Conservation (phyloP, 371 early-diverging fungal species). For the Mortierella sp. region DNA sequence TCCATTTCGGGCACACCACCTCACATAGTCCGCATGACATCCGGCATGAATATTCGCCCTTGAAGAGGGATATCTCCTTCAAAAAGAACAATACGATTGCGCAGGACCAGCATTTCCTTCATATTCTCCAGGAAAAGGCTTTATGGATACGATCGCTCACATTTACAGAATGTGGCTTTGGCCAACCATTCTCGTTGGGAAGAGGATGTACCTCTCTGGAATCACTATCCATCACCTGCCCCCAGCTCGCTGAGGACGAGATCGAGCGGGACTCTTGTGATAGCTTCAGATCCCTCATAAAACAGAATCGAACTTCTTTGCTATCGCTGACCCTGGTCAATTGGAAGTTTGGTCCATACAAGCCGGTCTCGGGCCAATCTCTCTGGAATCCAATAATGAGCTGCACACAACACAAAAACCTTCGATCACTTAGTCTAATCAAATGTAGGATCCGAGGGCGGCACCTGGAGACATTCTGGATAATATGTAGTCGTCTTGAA, state of each 20-base stretch:
- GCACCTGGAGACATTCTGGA: constrained; percentile 5
- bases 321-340: neutral
- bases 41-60: neutral
- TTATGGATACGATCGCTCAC: no score
- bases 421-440: neutral
- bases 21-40: neutral
- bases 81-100: no score
- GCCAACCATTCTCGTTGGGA: neutral
- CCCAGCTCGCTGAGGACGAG: neutral
- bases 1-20: constrained; percentile 2
- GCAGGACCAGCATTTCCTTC: no score
- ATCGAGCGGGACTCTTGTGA: neutral
- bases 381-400: constrained; percentile 3
- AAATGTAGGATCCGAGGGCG: constrained; percentile 2
- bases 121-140: no score
- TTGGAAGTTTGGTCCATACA: neutral
- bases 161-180: no score
- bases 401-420: neutral
- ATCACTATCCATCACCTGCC: neutral
- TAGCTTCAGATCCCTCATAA: neutral
- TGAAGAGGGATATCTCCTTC: no score
- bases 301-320: neutral
- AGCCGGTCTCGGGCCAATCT: neutral
- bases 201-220: neutral
- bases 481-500: neutral